Percentiles rank a stretch among this genome's conserved stretches.
Conservation (phyloP, 1,139 yeast genomes). For the Blastobotrys elegans region DNA sequence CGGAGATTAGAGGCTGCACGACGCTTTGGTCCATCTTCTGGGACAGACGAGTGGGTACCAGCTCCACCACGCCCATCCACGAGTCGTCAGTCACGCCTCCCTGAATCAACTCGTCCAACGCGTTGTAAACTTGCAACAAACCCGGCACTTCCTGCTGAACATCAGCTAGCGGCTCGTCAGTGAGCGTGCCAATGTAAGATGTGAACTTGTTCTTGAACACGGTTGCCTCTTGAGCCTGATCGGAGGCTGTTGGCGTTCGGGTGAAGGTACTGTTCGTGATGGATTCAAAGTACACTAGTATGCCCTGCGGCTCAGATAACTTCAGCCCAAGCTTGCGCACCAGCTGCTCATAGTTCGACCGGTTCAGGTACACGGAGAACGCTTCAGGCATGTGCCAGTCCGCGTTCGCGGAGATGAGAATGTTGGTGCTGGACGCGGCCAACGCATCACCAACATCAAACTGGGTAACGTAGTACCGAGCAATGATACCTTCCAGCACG, state of each 20-base stretch:
- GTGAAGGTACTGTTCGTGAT: background rate
- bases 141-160: background rate
- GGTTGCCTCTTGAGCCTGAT: background rate
- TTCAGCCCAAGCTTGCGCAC: background rate
- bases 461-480: background rate
- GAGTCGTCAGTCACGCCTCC: background rate
- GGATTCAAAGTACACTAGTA: background rate
- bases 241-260: background rate
- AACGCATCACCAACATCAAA: slow-evolving; percentile 1
- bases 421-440: background rate
- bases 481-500: slow-evolving; percentile 2
- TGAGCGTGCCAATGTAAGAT: background rate
- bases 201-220: background rate
- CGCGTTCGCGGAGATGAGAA: background rate
- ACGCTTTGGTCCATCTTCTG: background rate
- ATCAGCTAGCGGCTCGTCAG: background rate
- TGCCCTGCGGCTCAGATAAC: background rate
- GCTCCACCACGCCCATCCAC: background rate
- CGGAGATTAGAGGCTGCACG: background rate
- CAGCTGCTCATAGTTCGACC: background rate
- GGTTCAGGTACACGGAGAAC: background rate
- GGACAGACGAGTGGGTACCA: background rate
- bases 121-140: background rate
- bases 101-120: background rate
- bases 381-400: slow-evolving; percentile 3